A percentile compares a stretch with the other conserved stretches of the same genome.
Evolutionary conservation across 108 stramenopile genomes (phyloP).

Genomic region (Epithemia pelagica): DNA sequence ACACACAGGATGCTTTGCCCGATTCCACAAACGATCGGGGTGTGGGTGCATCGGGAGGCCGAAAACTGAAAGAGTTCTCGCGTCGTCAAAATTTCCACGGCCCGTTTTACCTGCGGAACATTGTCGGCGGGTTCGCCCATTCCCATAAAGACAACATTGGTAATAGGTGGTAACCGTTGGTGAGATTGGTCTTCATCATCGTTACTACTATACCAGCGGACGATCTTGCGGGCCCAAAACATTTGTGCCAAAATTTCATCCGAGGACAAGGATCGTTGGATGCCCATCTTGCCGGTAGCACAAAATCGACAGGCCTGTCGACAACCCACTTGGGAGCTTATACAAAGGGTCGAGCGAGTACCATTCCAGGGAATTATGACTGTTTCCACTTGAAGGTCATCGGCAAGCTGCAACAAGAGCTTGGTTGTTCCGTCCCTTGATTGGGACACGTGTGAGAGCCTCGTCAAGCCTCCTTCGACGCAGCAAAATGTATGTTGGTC

Average conservation of each 20-base stretch:
- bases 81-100: conserved; percentile 44
- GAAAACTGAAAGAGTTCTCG: conserved; percentile 41
- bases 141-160: conserved; percentile 84
- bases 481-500: background rate
- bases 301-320: conserved; percentile 83
- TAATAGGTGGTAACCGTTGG: conserved; percentile 39
- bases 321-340: conserved; percentile 89
- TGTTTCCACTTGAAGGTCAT: conserved; percentile 40
- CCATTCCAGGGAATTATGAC: conserved; percentile 61
- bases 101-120: conserved; percentile 32
- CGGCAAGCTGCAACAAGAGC: conserved; percentile 30
- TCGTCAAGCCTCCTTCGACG: conserved; percentile 21
- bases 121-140: conserved; percentile 87
- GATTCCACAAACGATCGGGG: conserved; percentile 41
- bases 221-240: conserved; percentile 54
- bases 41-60: conserved; percentile 70
- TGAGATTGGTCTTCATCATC: conserved; percentile 3
- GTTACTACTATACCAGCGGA: conserved; percentile 11
- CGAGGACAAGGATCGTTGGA: conserved; percentile 42
- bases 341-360: conserved; percentile 53
- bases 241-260: conserved; percentile 80
- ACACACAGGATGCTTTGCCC: conserved; percentile 29
- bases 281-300: conserved; percentile 82
- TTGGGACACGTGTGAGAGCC: conserved; percentile 22
- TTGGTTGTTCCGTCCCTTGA: conserved; percentile 62